Percentiles rank a stretch among this genome's conserved stretches.
phyloP scores from a whole-genome alignment of 768 basidiomycete genomes.

The Calvatia gigantea region DNA sequence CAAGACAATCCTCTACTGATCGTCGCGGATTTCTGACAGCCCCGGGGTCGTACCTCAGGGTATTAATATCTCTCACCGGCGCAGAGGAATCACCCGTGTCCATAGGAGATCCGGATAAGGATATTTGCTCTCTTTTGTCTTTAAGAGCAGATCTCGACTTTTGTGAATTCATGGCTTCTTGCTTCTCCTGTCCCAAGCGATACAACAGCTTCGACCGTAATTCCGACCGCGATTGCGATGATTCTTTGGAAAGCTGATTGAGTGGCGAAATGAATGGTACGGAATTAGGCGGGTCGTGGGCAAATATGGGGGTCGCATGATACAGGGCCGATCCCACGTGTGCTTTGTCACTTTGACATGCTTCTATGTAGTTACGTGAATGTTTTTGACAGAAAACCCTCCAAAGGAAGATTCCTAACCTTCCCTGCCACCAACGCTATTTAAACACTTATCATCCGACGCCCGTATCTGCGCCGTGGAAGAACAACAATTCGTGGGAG shows the following conservation, averaged over 20 bases:
- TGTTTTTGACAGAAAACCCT: not conserved
- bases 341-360: conserved; percentile 4
- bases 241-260: conserved; percentile 2
- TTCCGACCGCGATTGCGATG: conserved; percentile 7
- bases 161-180: conserved; percentile 16
- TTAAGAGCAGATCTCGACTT: conserved; percentile 2
- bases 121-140: not conserved
- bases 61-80: conserved; percentile 17
- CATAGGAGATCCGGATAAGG: not conserved
- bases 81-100: not conserved
- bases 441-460: not conserved
- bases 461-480: not conserved
- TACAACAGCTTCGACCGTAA: conserved; percentile 35
- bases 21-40: not conserved
- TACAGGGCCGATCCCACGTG: conserved; percentile 15
- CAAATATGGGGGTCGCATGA: conserved; percentile 6
- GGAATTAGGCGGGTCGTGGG: conserved; percentile 15
- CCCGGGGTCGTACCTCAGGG: conserved; percentile 10
- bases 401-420: conserved; percentile 2
- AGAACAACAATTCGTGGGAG: not conserved
- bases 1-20: conserved; percentile 12
- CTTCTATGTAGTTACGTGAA: conserved; percentile 10
- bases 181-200: conserved; percentile 43
- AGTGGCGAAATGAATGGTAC: conserved; percentile 13
- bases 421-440: not conserved